A percentile compares a stretch with the other conserved stretches of the same genome.
Conservation (phyloP, 495 filamentous ascomycete genomes). For the Hypoxylon perforatum region DNA sequence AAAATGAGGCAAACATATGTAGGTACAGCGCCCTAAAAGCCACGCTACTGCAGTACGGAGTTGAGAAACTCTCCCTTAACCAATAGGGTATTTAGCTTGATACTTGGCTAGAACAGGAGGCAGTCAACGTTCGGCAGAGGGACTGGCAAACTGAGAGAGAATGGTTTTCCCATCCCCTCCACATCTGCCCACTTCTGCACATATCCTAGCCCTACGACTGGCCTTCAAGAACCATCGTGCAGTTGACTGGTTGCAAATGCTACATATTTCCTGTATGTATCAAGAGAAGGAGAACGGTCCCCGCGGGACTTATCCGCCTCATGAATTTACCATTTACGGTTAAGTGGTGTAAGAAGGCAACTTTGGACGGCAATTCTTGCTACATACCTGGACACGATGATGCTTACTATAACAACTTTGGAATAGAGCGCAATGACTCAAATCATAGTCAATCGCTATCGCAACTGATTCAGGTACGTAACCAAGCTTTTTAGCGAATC, state of each 20-base stretch:
- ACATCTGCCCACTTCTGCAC: constrained; percentile 1
- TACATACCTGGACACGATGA: too few species aligned
- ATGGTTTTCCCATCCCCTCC: not conserved
- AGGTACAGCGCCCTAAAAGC: constrained; percentile 7
- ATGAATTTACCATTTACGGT: too few species aligned
- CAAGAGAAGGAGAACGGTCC: not conserved
- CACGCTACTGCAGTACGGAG: constrained; percentile 18
- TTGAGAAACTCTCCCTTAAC: not conserved
- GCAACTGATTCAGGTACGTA: not conserved
- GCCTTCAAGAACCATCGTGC: too few species aligned
- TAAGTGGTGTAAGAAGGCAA: too few species aligned
- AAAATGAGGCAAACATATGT: not conserved
- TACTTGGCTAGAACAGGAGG: constrained; percentile 10
- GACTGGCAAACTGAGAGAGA: too few species aligned
- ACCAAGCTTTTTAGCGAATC: constrained; percentile 4
- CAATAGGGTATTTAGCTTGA: constrained; percentile 25
- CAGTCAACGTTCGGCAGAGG: constrained; percentile 25
- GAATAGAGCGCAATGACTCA: not conserved
- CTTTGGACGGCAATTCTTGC: too few species aligned
- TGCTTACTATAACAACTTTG: too few species aligned
- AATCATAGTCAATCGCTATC: not conserved
- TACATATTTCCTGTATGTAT: not conserved
- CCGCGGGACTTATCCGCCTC: too few species aligned
- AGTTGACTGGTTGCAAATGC: too few species aligned
- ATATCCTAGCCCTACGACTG: constrained; percentile 1